Percentiles rank a stretch among this genome's conserved stretches.
Conservation (phyloP, 306 rosid species). For the Gastrolobium villosum region DNA sequence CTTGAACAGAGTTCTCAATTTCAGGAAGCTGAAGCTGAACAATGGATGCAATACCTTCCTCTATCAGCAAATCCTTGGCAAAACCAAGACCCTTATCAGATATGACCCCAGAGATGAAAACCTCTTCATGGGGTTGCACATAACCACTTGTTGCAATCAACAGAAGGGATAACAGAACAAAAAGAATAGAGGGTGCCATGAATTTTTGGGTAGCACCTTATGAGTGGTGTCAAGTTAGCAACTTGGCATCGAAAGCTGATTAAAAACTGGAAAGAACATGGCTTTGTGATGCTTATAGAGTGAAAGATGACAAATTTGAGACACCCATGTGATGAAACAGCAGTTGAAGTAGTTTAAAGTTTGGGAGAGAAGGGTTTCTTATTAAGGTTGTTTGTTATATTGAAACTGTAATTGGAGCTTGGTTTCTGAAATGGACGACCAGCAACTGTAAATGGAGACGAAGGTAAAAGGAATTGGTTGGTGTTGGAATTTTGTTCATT, state of each 20-base stretch:
- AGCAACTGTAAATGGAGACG: conserved; percentile 1
- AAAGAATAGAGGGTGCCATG: conserved; percentile 46
- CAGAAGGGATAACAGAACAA: conserved; percentile 48
- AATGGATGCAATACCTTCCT: conserved; percentile 67
- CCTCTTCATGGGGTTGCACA: conserved; percentile 58
- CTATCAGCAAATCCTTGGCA: conserved; percentile 74
- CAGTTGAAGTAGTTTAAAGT: not conserved
- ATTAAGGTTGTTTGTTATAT: not conserved
- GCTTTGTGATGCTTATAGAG: not conserved
- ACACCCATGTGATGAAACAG: conserved; percentile 26
- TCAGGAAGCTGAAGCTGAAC: conserved; percentile 70
- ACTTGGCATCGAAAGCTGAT: not conserved
- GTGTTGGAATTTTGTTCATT: conserved; percentile 42
- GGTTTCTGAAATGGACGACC: conserved; percentile 26
- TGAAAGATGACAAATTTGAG: conserved; percentile 40
- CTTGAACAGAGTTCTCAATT: conserved; percentile 61
- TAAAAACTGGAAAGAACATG: conserved; percentile 11
- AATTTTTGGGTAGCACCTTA: conserved; percentile 46
- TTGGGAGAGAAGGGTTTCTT: not conserved
- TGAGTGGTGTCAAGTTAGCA: conserved; percentile 36
- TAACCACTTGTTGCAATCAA: conserved; percentile 49
- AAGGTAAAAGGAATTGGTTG: conserved; percentile 25
- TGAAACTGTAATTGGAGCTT: not conserved
- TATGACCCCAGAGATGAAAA: conserved; percentile 70
- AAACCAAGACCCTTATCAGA: conserved; percentile 80